Base-by-base conservation (phyloP, 805 yeast species). In the Lachancea quebecensis region DNA sequence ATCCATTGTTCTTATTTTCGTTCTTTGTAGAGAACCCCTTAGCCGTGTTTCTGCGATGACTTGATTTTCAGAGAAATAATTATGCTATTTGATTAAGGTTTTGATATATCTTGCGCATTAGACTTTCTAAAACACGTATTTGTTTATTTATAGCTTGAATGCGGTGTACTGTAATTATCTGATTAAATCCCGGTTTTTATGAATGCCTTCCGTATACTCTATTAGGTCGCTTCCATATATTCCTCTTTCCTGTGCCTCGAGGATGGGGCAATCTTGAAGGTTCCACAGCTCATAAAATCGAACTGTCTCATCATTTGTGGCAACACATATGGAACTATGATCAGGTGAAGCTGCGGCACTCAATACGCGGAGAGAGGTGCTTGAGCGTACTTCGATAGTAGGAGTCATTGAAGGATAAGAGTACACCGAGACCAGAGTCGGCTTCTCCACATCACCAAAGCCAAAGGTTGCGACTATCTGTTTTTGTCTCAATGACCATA, bases 401-500 rank as follows among this genome's bases (percentile, higher is more conserved):
- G 73, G 61, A 10, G 64, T 60, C 75, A 85, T 70, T 2, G 70
- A 63, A 0, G 96, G 97, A 57, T 82, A 88, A 1, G 81, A 65
- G 59, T 78, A 87, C 0, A 82, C 77, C 1, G 75, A 65, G 1
- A 85, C 59, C n/a, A 85, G 60, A 2, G 72, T 56, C 1, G 82
- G 78, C 9, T 69, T 68, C 1, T 69, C 72, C 2, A 64, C 56
- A 42, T 77, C 78, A 9, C 88, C 82, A 59, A 82, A 88, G 0
- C 97, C 97, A 67, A 81, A 89, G 0, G 95, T 85, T 0, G 84
- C 91, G 11, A 78, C 79, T 2, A 89, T 62, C 55, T 89, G 87
- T 47, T 75, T 77, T 45, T 71, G 70, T 25, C 71, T 70, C 12
- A 62, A 65, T 1, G 91, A 82, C 97, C 97, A 89, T 16, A 77